phyloP scores from a whole-genome alignment of 768 basidiomycete genomes.

The Piloderma croceum region DNA sequence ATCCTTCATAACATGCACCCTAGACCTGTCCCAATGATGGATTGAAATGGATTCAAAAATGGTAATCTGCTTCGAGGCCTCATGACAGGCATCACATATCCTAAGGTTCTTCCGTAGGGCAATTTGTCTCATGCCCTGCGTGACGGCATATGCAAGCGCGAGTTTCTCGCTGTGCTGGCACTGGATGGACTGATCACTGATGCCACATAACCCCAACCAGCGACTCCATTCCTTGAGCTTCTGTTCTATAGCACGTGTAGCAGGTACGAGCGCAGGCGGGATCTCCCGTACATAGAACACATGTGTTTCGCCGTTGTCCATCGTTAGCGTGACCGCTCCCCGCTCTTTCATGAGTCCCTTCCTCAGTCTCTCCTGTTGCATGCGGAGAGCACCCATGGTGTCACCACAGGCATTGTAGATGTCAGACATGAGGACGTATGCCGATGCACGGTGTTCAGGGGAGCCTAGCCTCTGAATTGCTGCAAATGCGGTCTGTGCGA shows the following conservation, averaged over 20 bases:
- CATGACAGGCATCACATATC: constrained; percentile 22
- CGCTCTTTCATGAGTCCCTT: constrained; percentile 17
- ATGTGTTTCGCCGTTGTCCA: constrained; percentile 20
- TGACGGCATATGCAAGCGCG: constrained; percentile 20
- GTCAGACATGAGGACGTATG: constrained; percentile 21
- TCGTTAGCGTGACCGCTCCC: constrained; percentile 18
- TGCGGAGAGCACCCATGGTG: constrained; percentile 15
- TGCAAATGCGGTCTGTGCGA: constrained; percentile 19
- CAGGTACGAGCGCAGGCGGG: constrained; percentile 16
- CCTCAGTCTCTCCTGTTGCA: constrained; percentile 17
- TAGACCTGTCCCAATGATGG: constrained; percentile 22
- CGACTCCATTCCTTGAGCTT: constrained; percentile 21
- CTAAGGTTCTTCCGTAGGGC: constrained; percentile 21
- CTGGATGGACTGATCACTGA: constrained; percentile 20
- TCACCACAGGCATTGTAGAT: constrained; percentile 19
- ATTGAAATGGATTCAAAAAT: constrained; percentile 21
- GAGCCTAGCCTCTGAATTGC: constrained; percentile 20
- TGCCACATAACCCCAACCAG: constrained; percentile 15
- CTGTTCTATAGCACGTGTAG: constrained; percentile 15
- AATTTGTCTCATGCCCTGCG: constrained; percentile 19
- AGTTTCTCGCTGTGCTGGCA: constrained; percentile 22
- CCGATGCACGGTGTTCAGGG: constrained; percentile 19
- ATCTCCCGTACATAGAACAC: constrained; percentile 20
- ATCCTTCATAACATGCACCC: constrained; percentile 20
- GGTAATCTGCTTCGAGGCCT: constrained; percentile 21